These are phyloP conservation scores for Teratosphaeria epicoccoides DNA, from an alignment of 2,329 filamentous ascomycete species.

Conservation along the genomic window DNA sequence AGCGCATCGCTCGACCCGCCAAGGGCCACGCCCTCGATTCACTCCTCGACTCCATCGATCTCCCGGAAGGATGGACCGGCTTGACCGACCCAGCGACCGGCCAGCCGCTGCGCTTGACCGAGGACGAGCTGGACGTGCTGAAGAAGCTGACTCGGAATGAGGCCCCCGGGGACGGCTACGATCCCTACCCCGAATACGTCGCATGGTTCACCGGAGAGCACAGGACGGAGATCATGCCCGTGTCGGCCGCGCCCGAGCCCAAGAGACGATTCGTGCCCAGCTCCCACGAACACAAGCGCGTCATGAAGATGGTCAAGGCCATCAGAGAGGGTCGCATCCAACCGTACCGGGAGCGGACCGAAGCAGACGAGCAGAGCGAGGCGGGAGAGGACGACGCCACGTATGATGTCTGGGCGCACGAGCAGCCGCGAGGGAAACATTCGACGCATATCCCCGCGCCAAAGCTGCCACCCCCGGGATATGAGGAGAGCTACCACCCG, in stretches of 20 bases:
- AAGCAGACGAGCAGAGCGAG: constrained; percentile 44
- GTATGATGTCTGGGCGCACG: constrained; percentile 93
- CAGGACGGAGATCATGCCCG: constrained; percentile 76
- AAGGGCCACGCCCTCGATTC: constrained; percentile 89
- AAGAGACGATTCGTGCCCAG: constrained; percentile 93
- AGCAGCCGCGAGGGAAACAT: constrained; percentile 70
- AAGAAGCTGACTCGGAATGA: constrained; percentile 84
- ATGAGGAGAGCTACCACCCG: constrained; percentile 93
- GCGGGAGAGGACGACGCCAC: constrained; percentile 60
- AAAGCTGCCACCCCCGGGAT: constrained; percentile 84
- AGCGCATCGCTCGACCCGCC: constrained; percentile 92
- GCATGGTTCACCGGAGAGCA: constrained; percentile 88
- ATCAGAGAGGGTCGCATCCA: constrained; percentile 90
- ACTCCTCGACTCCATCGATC: constrained; percentile 87
- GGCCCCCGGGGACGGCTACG: constrained; percentile 74
- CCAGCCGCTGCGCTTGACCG: constrained; percentile 76
- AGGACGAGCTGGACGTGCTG: constrained; percentile 80
- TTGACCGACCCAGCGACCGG: constrained; percentile 89
- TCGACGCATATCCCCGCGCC: constrained; percentile 92
- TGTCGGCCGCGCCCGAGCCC: constrained; percentile 88
- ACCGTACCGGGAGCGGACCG: constrained; percentile 70
- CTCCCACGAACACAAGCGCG: constrained; percentile 89
- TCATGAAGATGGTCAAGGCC: constrained; percentile 94
- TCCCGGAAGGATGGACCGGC: constrained; percentile 95
- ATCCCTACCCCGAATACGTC: constrained; percentile 85